Evolutionary conservation across 2,329 filamentous ascomycete genomes (phyloP).

Genomic region (Dothistroma pini): DNA sequence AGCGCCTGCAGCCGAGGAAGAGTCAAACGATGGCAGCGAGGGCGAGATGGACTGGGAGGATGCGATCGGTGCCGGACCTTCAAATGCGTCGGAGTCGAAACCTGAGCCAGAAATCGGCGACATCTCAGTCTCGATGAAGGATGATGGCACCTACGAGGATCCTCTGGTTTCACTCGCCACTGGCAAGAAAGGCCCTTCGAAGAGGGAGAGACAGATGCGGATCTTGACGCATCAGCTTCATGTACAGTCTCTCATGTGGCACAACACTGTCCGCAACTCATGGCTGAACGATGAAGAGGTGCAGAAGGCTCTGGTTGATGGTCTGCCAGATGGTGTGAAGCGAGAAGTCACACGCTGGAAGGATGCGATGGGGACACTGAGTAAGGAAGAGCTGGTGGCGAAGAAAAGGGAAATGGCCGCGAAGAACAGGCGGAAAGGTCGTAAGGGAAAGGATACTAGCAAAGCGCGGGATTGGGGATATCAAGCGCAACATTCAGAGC

Average conservation of each 20-base stretch:
- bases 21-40: constrained; percentile 52
- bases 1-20: constrained; percentile 34
- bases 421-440: constrained; percentile 38
- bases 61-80: constrained; percentile 38
- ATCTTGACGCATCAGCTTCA: constrained; percentile 82
- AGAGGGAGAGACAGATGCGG: constrained; percentile 75
- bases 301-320: constrained; percentile 71
- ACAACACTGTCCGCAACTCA: constrained; percentile 79
- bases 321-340: constrained; percentile 64
- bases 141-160: constrained; percentile 38
- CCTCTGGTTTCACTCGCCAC: constrained; percentile 39
- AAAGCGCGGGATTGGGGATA: constrained; percentile 66
- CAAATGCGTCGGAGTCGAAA: constrained; percentile 10
- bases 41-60: constrained; percentile 60
- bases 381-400: constrained; percentile 37
- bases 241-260: constrained; percentile 81
- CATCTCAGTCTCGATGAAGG: constrained; percentile 35
- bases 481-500: constrained; percentile 65
- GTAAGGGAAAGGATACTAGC: constrained; percentile 41
- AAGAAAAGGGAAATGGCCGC: constrained; percentile 37
- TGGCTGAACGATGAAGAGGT: constrained; percentile 78
- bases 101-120: constrained; percentile 31
- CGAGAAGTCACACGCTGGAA: constrained; percentile 72
- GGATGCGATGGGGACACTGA: constrained; percentile 59
- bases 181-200: constrained; percentile 78